A percentile compares a stretch with the other conserved stretches of the same genome.
These are phyloP conservation scores for Mortierella claussenii DNA, from an alignment of 192 early-diverging fungal species.

Conservation along the genomic window DNA sequence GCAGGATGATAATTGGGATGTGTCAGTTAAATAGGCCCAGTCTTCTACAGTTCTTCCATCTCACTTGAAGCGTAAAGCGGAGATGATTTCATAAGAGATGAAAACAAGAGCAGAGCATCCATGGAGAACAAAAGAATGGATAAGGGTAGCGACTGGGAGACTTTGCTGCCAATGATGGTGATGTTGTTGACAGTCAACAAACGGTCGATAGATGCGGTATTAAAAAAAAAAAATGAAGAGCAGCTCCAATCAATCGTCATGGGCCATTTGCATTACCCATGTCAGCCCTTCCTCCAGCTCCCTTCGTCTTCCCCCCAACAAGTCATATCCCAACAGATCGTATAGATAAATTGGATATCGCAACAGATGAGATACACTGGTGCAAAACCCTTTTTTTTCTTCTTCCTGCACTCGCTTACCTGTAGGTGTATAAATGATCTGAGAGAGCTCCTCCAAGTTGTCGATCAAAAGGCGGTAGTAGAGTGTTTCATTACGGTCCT, in stretches of 20 bases:
- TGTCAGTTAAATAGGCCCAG: too few species aligned
- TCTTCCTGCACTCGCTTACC: slow-evolving; percentile 32
- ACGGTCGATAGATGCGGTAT: slow-evolving; percentile 26
- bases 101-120: too few species aligned
- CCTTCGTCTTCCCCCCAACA: background rate
- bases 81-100: too few species aligned
- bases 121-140: too few species aligned
- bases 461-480: slow-evolving; percentile 64
- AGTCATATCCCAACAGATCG: slow-evolving; percentile 17
- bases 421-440: slow-evolving; percentile 66
- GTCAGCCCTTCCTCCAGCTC: background rate
- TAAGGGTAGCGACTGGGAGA: too few species aligned
- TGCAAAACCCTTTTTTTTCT: background rate
- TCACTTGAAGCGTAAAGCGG: too few species aligned
- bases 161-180: too few species aligned
- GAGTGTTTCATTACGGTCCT: slow-evolving; percentile 65
- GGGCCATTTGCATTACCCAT: background rate
- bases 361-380: too few species aligned
- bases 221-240: slow-evolving; percentile 13
- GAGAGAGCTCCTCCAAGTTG: slow-evolving; percentile 61
- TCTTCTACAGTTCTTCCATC: too few species aligned
- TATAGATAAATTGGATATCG: too few species aligned
- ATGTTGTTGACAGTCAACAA: too few species aligned
- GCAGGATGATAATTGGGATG: too few species aligned
- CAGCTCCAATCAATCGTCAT: background rate